Base-by-base conservation (phyloP, 2,329 filamentous ascomycete species). In the Daldinia sp. region DNA sequence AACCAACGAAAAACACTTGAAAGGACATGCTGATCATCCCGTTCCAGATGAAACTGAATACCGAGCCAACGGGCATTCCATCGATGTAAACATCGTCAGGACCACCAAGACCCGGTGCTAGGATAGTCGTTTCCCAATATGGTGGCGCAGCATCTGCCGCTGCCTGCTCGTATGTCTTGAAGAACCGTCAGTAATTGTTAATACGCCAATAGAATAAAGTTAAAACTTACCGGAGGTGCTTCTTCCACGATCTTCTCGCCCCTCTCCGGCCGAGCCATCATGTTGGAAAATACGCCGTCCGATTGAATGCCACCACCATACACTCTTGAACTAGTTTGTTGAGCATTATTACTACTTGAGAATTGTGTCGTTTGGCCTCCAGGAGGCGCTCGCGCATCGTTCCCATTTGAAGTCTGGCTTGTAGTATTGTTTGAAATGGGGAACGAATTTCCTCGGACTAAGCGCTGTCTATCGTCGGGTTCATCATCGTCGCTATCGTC, bases 71-170 rank as follows among this genome's bases (percentile, higher is more conserved):
- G 2, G 97, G 94, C 77, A 99, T 91, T 75, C 96, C 96, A 78
- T 99, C 96, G 64, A 99, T 92, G 77, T 96, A 99, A 54, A 99
- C 95, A 80, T 99, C 96, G 78, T 98, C 94, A 42, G 90, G 89
- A n/a, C 92, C 92, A 59, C 92, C 92, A 72, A 96, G 89, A 62
- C 95, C 96, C 0, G 96, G 96, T 0, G 94, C 95, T 58, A 99
- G 88, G 72, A 99, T 98, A 0, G 96, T 98, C 5, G 96, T 99
- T 84, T 99, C 96, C 96, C 96, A 99, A 81, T 99, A 99, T 0
- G 96, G 96, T 0, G 96, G 96, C 54, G 96, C 96, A 26, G 94
- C 92, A 80, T 99, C 96, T 46, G 95, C 95, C 2, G 96, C 96
- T 15, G 96, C 96, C 88, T 98, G 95, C 86, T 99, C 96, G 80